A percentile compares a stretch with the other conserved stretches of the same genome.
Evolutionary conservation across 2,329 filamentous ascomycete genomes (phyloP).

Genomic region (Cadophora gregata): DNA sequence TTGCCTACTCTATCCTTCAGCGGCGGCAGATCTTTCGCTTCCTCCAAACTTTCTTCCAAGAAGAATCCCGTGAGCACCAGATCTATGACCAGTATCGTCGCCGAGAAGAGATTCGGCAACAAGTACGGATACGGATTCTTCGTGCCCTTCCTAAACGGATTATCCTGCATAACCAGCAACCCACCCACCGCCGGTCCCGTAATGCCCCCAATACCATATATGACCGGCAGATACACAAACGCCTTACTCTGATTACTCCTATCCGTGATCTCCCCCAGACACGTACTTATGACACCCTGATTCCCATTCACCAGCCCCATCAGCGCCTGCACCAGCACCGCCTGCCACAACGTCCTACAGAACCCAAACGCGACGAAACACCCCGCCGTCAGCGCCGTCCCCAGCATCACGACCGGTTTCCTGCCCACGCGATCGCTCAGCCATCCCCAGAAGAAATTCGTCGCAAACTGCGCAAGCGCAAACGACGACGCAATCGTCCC

Average conservation of each 20-base stretch:
- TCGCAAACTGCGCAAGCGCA: slow-evolving; percentile 88
- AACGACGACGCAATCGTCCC: slow-evolving; percentile 90
- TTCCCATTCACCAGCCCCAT: slow-evolving; percentile 98
- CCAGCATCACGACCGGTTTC: slow-evolving; percentile 81
- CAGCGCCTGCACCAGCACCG: slow-evolving; percentile 81
- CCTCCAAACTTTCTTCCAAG: slow-evolving; percentile 84
- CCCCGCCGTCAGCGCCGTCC: slow-evolving; percentile 79
- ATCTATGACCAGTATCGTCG: slow-evolving; percentile 73
- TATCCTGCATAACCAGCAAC: slow-evolving; percentile 68
- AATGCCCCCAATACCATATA: slow-evolving; percentile 95
- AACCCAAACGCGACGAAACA: slow-evolving; percentile 91
- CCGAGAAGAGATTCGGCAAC: slow-evolving; percentile 80
- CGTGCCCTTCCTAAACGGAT: slow-evolving; percentile 57
- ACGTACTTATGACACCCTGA: slow-evolving; percentile 90
- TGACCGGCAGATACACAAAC: slow-evolving; percentile 92
- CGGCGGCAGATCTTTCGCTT: slow-evolving; percentile 64
- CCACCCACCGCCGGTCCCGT: slow-evolving; percentile 93
- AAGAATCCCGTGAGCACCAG: slow-evolving; percentile 78
- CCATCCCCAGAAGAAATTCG: slow-evolving; percentile 92
- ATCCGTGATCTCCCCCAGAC: slow-evolving; percentile 93
- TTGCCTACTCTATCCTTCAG: slow-evolving; percentile 62
- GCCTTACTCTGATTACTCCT: slow-evolving; percentile 91
- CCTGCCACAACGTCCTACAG: slow-evolving; percentile 81
- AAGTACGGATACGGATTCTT: slow-evolving; percentile 78
- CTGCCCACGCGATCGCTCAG: slow-evolving; percentile 79